Evolutionary conservation across 1,139 yeast genomes (phyloP).

Genomic region (Sugiyamaella japonica): DNA sequence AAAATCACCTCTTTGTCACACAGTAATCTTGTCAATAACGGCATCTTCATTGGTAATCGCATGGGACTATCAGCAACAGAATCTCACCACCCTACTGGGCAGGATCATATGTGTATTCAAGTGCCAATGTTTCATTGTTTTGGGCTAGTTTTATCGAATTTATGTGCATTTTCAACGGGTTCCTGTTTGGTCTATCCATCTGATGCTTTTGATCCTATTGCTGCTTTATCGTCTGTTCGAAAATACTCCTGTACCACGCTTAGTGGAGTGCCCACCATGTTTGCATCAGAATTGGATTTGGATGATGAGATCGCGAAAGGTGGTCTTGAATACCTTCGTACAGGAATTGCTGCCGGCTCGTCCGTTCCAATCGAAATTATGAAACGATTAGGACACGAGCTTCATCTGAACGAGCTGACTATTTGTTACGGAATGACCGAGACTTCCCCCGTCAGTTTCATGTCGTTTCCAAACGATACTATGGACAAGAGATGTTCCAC

Average conservation of each 20-base stretch:
- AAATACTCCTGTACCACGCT: slow-evolving; percentile 36
- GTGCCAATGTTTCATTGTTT: slow-evolving; percentile 43
- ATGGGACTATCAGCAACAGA: slow-evolving; percentile 34
- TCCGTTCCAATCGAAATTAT: slow-evolving; percentile 38
- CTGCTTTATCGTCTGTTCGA: slow-evolving; percentile 33
- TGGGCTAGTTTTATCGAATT: slow-evolving; percentile 40
- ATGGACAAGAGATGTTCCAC: slow-evolving; percentile 34
- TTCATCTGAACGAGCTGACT: slow-evolving; percentile 34
- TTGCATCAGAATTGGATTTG: slow-evolving; percentile 37
- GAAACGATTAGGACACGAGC: slow-evolving; percentile 28
- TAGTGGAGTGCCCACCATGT: slow-evolving; percentile 42
- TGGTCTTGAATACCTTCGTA: slow-evolving; percentile 33
- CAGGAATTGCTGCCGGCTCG: slow-evolving; percentile 41
- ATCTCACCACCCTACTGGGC: slow-evolving; percentile 33
- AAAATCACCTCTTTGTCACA: slow-evolving; percentile 38
- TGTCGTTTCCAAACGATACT: slow-evolving; percentile 36
- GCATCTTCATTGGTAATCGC: slow-evolving; percentile 34
- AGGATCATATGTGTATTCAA: slow-evolving; percentile 38
- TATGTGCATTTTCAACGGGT: slow-evolving; percentile 36
- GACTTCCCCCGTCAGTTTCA: slow-evolving; percentile 39
- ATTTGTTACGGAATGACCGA: slow-evolving; percentile 43
- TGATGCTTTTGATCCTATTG: slow-evolving; percentile 36
- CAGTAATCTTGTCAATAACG: slow-evolving; percentile 37
- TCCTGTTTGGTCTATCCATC: slow-evolving; percentile 38
- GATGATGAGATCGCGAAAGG: slow-evolving; percentile 31